These are phyloP conservation scores for Cryphonectria naterciae DNA, from an alignment of 2,329 filamentous ascomycete genomes.

Conservation along the genomic window DNA sequence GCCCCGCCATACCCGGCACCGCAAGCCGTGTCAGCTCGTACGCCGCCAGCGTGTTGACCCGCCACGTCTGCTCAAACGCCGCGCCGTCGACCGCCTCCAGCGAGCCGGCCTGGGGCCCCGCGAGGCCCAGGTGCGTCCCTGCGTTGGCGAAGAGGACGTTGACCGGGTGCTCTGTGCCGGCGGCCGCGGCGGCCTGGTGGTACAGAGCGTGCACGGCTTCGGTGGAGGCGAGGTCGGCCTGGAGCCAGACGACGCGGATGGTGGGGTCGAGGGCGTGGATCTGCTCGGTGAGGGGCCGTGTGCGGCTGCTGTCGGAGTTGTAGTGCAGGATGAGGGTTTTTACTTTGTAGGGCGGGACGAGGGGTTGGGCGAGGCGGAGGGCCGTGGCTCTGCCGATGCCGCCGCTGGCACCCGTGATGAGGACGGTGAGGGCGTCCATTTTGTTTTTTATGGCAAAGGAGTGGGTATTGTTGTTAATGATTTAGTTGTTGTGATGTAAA, in stretches of 20 bases:
- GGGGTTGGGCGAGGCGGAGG: slow-evolving; percentile 21
- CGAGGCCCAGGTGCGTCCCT: slow-evolving; percentile 15
- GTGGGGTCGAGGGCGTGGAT: slow-evolving; percentile 4
- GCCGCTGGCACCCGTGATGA: slow-evolving; percentile 26
- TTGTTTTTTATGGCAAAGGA: too few species aligned
- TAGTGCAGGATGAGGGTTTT: slow-evolving; percentile 24
- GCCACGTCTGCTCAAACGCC: slow-evolving; percentile 24
- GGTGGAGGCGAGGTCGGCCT: slow-evolving; percentile 20
- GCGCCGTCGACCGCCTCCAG: slow-evolving; percentile 12
- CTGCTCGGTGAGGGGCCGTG: slow-evolving; percentile 6
- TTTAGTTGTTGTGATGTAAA: not conserved
- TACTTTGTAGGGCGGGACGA: slow-evolving; percentile 14
- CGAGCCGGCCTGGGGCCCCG: slow-evolving; percentile 16
- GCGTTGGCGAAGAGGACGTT: slow-evolving; percentile 27
- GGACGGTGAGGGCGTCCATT: slow-evolving; percentile 17
- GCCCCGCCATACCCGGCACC: slow-evolving; percentile 12
- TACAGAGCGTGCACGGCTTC: not conserved
- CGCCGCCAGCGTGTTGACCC: slow-evolving; percentile 19
- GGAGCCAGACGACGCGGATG: slow-evolving; percentile 19
- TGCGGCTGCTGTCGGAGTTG: slow-evolving; percentile 9
- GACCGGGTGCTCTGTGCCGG: slow-evolving; percentile 2
- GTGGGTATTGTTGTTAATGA: too few species aligned
- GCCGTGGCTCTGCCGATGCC: slow-evolving; percentile 25
- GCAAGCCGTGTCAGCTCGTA: slow-evolving; percentile 24
- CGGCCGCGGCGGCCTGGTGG: not conserved